Percentiles rank a stretch among this genome's conserved stretches.
These are phyloP conservation scores for Ophiosphaerella korrae DNA, from an alignment of 2,329 filamentous ascomycete genomes.

Conservation along the genomic window DNA sequence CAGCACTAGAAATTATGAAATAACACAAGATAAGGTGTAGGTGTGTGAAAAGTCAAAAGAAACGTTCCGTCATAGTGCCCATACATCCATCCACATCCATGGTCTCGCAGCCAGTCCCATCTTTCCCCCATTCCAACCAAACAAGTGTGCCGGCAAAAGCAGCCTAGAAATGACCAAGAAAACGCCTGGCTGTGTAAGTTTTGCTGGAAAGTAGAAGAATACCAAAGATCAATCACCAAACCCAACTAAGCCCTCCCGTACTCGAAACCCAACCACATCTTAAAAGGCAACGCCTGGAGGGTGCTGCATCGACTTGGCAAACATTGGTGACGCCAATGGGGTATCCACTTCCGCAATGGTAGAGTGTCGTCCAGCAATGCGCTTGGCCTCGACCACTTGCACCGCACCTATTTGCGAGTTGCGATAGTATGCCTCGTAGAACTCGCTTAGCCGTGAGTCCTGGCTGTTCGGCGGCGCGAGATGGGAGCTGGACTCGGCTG, in stretches of 20 bases:
- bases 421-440: slow-evolving; percentile 48
- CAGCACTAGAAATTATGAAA: slow-evolving; percentile 27
- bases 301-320: slow-evolving; percentile 14
- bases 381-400: slow-evolving; percentile 14
- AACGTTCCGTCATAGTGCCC: slow-evolving; percentile 10
- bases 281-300: slow-evolving; percentile 27
- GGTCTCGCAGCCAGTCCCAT: background rate
- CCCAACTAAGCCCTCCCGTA: background rate
- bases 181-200: background rate
- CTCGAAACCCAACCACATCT: slow-evolving; percentile 2
- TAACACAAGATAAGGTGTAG: background rate
- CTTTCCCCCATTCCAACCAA: background rate
- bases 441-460: slow-evolving; percentile 42
- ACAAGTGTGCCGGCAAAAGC: background rate
- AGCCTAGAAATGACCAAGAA: background rate
- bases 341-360: slow-evolving; percentile 39
- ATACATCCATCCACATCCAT: background rate
- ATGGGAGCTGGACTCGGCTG: slow-evolving; percentile 19
- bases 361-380: slow-evolving; percentile 24
- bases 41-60: slow-evolving; percentile 8
- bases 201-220: background rate
- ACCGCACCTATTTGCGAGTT: slow-evolving; percentile 27
- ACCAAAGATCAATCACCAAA: background rate
- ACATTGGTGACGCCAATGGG: slow-evolving; percentile 31
- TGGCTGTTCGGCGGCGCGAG: slow-evolving; percentile 13